Evolutionary conservation across 1,139 yeast species (phyloP), one percentile per base, ranked within the genome.

Genomic region (Candida glucosophila): DNA sequence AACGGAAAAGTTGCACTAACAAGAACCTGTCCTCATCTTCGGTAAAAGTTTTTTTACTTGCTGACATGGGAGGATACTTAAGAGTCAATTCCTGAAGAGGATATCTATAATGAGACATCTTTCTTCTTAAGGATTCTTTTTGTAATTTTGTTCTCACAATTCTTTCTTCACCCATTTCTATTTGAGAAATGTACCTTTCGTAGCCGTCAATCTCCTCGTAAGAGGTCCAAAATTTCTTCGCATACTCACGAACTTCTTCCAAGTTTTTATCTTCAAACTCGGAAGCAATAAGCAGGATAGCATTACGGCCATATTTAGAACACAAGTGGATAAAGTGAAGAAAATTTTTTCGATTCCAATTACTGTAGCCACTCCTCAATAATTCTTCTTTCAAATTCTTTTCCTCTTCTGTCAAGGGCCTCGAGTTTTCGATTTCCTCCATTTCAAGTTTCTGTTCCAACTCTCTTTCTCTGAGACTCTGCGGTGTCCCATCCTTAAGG

Each of bases 121-220:
- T 80, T 30, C 79, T 55, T 36, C 83, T 64, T 28, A 80, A 54
- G 7, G 80, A 67, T 46, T 77, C 86, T 42, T 73, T 76, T 39
- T 78, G 86, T 17, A 74, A 45, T 39, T 68, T 72, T 7, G 64
- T 42, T 37, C 71, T 73, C 32, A 68, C 55, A 19, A 77, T 64
- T 43, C 68, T 77, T 20, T 78, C 86, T 44, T 80, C 93, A 11
- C 90, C 93, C n/a, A 60, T 57, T 47, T 80, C 90, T 34, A 80
- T 78, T 35, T 72, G 80, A 21, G 60, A 59, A 23, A 80, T 53
- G 38, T 72, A 76, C 37, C 76, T 63, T 39, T 80, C 93, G 45
- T 72, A 73, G 4, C 86, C 88, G 17, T 80, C 90, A 31, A 80
- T 74, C 31, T 72, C 74, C 29, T 69, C 55, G 41, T 70, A 76